Evolutionary conservation across 192 early-diverging fungal species (phyloP).

Genomic region (Coemansia sp.): DNA sequence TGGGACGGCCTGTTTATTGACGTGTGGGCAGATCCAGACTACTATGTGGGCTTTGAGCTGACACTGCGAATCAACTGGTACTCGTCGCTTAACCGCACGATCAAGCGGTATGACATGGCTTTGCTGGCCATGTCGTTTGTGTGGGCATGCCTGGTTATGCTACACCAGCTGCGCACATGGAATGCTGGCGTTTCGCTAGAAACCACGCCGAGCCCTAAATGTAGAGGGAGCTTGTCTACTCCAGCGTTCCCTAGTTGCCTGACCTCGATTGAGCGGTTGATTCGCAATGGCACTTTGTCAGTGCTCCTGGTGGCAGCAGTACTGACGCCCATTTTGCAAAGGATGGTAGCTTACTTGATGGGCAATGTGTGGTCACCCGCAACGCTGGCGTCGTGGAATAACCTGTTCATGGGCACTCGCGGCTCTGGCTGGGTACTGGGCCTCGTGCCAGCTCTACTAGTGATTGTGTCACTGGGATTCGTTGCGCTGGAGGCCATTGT

Average conservation of each 20-base stretch:
- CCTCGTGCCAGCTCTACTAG: conserved; percentile 28
- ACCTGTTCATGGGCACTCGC: conserved; percentile 52
- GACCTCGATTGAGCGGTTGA: conserved; percentile 38
- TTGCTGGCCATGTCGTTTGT: conserved; percentile 66
- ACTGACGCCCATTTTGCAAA: conserved; percentile 32
- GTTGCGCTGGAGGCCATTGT: conserved; percentile 30
- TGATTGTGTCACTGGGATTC: conserved; percentile 42
- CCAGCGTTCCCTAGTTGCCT: conserved; percentile 29
- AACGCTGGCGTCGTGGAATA: conserved; percentile 29
- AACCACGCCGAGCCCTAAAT: background rate
- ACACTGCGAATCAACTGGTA: conserved; percentile 63
- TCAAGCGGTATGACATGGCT: conserved; percentile 72
- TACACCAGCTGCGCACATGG: conserved; percentile 45
- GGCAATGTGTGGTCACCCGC: conserved; percentile 18
- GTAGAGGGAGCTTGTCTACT: background rate
- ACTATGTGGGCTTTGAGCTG: conserved; percentile 33
- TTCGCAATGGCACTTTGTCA: conserved; percentile 37
- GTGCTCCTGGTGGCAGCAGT: conserved; percentile 14
- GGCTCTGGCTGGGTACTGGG: conserved; percentile 27
- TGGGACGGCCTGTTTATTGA: conserved; percentile 51
- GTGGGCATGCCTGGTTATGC: conserved; percentile 58
- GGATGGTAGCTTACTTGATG: conserved; percentile 17
- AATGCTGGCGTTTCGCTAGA: conserved; percentile 8
- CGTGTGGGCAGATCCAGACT: conserved; percentile 38
- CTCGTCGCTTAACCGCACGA: conserved; percentile 65